Evolutionary conservation across 73 alveolate species (phyloP).

Genomic region (Tetrahymena elliotti): DNA sequence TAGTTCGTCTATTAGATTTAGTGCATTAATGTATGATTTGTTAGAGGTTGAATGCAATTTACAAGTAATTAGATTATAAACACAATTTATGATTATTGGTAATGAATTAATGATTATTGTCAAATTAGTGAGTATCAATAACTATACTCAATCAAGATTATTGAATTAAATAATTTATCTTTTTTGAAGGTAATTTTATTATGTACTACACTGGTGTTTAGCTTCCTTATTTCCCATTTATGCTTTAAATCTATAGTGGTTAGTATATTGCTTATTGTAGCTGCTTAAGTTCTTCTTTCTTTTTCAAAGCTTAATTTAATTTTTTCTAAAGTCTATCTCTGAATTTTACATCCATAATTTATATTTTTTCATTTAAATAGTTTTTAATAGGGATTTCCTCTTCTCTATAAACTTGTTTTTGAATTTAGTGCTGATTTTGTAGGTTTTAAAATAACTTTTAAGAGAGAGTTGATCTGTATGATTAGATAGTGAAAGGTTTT

Average conservation of each 20-base stretch:
- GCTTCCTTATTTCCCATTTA: neutral
- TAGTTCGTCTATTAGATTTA: neutral
- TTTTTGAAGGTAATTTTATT: neutral
- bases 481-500: neutral
- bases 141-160: neutral
- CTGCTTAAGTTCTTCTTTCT: neutral
- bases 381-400: neutral
- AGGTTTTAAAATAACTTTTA: neutral
- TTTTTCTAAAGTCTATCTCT: neutral
- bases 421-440: neutral
- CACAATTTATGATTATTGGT: neutral
- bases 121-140: no score
- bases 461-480: neutral
- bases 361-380: neutral
- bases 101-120: no score
- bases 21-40: neutral
- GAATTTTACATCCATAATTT: neutral
- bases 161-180: neutral
- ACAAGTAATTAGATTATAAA: neutral
- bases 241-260: neutral
- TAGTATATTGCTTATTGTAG: neutral
- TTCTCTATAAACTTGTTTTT: neutral
- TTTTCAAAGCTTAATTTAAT: neutral
- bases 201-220: neutral
- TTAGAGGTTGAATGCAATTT: neutral